These are phyloP conservation scores for Mrakia frigida DNA, from an alignment of 768 basidiomycete species.

Conservation along the genomic window DNA sequence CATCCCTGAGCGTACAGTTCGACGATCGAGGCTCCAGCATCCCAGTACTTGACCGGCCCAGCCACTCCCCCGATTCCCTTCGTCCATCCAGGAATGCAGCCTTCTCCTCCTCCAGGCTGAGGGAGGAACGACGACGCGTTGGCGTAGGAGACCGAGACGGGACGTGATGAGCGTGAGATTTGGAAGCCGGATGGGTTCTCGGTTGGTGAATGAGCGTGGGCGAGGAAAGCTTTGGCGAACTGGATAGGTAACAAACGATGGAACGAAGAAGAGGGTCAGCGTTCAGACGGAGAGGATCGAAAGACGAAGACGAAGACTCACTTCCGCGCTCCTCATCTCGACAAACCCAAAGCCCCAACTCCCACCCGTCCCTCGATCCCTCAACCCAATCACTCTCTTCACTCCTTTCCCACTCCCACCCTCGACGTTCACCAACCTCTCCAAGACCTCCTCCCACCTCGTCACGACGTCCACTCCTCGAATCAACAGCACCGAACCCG, in stretches of 20 bases:
- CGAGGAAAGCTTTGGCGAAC: constrained; percentile 23
- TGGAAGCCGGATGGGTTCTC: constrained; percentile 23
- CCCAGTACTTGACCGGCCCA: constrained; percentile 26
- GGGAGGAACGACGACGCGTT: constrained; percentile 14
- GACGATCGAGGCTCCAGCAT: not conserved
- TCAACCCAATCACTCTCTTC: constrained; percentile 78
- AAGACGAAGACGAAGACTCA: constrained; percentile 43
- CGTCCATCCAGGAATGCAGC: not conserved
- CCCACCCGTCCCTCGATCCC: constrained; percentile 77
- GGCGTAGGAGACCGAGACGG: constrained; percentile 28
- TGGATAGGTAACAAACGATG: not conserved
- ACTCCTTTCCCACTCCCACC: constrained; percentile 49
- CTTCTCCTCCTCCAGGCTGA: not conserved
- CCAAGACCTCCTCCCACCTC: constrained; percentile 77
- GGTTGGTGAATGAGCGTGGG: constrained; percentile 5
- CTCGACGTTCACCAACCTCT: constrained; percentile 74
- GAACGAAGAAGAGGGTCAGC: not conserved
- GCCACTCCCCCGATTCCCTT: constrained; percentile 15
- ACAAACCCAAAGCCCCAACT: constrained; percentile 94
- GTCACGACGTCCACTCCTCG: constrained; percentile 84
- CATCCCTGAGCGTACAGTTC: constrained; percentile 13
- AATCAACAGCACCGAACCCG: constrained; percentile 63
- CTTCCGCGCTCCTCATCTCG: constrained; percentile 79
- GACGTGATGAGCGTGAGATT: constrained; percentile 13
- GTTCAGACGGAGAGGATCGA: not conserved